Base-by-base conservation (phyloP, 2,329 filamentous ascomycete genomes). In the Leptographium flavum region DNA sequence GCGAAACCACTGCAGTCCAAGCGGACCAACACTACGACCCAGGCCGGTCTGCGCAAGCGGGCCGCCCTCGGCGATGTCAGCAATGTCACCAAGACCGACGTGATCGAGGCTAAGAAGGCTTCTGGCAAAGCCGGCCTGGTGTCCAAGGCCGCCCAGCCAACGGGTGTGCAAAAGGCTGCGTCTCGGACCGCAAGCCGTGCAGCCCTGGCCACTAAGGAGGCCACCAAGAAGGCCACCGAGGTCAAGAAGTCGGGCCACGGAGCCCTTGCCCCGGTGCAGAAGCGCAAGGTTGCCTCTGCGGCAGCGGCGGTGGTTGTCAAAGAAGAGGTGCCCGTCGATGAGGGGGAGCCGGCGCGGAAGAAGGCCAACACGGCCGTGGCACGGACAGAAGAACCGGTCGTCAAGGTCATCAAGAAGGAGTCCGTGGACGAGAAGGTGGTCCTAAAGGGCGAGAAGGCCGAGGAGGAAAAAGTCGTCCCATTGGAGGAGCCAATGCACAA, bases 21-120 rank as follows among this genome's bases (percentile, higher is more conserved):
- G 67, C 86, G 81, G 63, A 62, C 67, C 53, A 61, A 70, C 64
- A 49, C 70, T 56, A 63, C 70, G 40, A 70, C 70, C 49, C 50
- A 51, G 23, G 30, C 44, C 1, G 59, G 56, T 40, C 62, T 63
- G 47, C 75, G 83, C 58, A 92, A 84, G 68, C 86, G 92, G 59
- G 76, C 83, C 56, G 88, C 86, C 41, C 74, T 98, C 32, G 87
- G 85, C 47, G 92, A 98, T 68, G 83, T 95, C 55, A 96, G 87
- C 75, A 98, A 98, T 67, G 83, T 94, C 52, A 79, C 79, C 56
- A 96, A 95, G 63, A 73, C 74, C 40, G 83, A 85, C 45, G 70
- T 64, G 6, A 68, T 71, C 50, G 83, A 85, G 46, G 76, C 73
- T 54, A 94, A 93, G 72, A 94, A 94, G 71, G 66, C 70, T 39